Evolutionary conservation across 108 stramenopile genomes (phyloP).

Genomic region (Poteriospumella lacustris): DNA sequence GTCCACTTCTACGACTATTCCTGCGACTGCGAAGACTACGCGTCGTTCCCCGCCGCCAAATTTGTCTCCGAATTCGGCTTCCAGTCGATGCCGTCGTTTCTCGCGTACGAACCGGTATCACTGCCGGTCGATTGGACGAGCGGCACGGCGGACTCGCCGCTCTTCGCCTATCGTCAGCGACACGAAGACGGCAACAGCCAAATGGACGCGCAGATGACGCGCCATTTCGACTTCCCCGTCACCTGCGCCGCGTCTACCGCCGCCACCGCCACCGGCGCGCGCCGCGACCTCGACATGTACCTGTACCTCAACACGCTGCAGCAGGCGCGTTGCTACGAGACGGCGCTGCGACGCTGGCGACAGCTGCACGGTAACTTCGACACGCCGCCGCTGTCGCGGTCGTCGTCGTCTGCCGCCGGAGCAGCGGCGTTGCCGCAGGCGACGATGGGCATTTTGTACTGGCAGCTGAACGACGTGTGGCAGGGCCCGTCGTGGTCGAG

Average conservation of each 20-base stretch:
- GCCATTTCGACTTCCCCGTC: constrained; percentile 1
- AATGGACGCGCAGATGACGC: constrained; percentile 25
- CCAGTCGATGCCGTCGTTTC: constrained; percentile 27
- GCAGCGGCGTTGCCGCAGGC: neutral
- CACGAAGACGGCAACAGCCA: constrained; percentile 37
- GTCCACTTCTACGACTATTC: constrained; percentile 36
- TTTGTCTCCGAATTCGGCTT: constrained; percentile 38
- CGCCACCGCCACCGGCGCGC: neutral
- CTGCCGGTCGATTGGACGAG: constrained; percentile 15
- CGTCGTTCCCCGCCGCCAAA: constrained; percentile 7
- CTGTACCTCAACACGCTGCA: constrained; percentile 31
- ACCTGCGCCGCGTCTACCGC: neutral
- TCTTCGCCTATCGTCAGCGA: constrained; percentile 34
- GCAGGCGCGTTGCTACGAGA: constrained; percentile 32
- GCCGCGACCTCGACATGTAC: constrained; percentile 10
- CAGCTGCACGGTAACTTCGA: neutral
- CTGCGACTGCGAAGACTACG: constrained; percentile 31
- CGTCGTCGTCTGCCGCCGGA: neutral
- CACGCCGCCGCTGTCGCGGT: neutral
- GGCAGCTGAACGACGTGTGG: constrained; percentile 41
- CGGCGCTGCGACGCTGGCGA: constrained; percentile 14
- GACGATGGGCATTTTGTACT: constrained; percentile 42
- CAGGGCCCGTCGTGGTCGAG: constrained; percentile 36
- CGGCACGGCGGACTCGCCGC: neutral
- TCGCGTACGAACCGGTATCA: constrained; percentile 22